These are phyloP conservation scores for Ambrosia hybrid DNA, from an alignment of 140 eudicot species.

Conservation along the genomic window DNA sequence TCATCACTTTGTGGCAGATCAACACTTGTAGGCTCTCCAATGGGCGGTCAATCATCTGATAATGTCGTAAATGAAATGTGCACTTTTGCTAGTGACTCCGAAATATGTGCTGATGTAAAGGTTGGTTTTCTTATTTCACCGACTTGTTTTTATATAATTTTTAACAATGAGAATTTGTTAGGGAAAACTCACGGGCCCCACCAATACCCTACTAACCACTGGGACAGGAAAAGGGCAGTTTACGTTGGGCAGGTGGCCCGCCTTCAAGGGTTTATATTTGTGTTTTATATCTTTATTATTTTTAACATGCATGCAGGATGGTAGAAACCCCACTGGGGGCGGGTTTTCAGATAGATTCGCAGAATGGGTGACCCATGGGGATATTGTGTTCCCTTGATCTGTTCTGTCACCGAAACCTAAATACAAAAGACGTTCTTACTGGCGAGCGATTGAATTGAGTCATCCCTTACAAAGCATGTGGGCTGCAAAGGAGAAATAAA, in stretches of 20 bases:
- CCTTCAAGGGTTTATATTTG: background rate
- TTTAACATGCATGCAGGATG: slow-evolving; percentile 24
- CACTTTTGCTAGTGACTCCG: slow-evolving; percentile 47
- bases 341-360: slow-evolving; percentile 63
- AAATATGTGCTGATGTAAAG: slow-evolving; percentile 42
- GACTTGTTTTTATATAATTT: background rate
- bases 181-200: background rate
- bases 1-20: slow-evolving; percentile 47
- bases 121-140: slow-evolving; percentile 32
- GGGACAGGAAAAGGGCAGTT: background rate
- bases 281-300: slow-evolving; percentile 2
- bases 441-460: slow-evolving; percentile 15
- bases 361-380: slow-evolving; percentile 64
- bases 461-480: slow-evolving; percentile 62
- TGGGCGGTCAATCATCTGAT: slow-evolving; percentile 52
- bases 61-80: slow-evolving; percentile 47
- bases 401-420: slow-evolving; percentile 22
- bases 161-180: background rate
- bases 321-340: slow-evolving; percentile 13
- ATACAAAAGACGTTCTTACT: background rate
- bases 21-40: slow-evolving; percentile 57
- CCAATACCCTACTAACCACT: background rate
- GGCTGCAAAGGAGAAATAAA: slow-evolving; percentile 41
- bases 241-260: background rate
- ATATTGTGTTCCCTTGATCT: slow-evolving; percentile 56